Base-by-base conservation (phyloP, 371 early-diverging fungal genomes). In the Sporodiniella umbellata region DNA sequence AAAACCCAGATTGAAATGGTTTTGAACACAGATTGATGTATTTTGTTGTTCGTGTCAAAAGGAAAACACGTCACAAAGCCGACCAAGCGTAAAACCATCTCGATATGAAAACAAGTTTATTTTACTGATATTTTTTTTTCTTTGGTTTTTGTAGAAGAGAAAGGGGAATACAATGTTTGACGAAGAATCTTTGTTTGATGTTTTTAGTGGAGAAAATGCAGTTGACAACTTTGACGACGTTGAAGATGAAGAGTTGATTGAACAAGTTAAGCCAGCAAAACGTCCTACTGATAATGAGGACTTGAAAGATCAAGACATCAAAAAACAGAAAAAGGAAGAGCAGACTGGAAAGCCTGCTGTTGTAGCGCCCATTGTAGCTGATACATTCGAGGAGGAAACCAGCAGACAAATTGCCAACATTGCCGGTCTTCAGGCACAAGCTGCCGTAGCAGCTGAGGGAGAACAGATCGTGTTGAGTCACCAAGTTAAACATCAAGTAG, bases 401-500 rank as follows among this genome's bases (percentile, higher is more conserved):
- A 84, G 79, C 39, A 76, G 89, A 47, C 80, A 86, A 55, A 80
- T 89, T 2, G 80, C 83, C 44, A 76, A 79, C 40, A 73, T 85
- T 24, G 84, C 84, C 7, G 89, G 88, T 33, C 60, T 89, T 15
- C 72, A 72, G 57, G 51, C 48, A 14, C 40, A 40, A 21, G 43
- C 35, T 21, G 75, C 78, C 48, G 70, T 80, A 3, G 68, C 79
- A 17, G 75, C 78, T 8, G 83, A 78, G 49, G 78, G 74, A n/a
- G 75, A 64, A 14, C 72, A 79, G n/a, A 58, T 83, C 18, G 68
- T 76, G 5, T 56, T 83, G 54, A 74, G 70, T 39, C 81, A 83
- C 45, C 72, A 75, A 62, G 81, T 96, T 35, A 83, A 95, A 19
- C 99, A 98, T 71, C 94, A 96, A 79, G 99, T 96, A 0, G 93